These are phyloP conservation scores for Fomes fomentarius DNA, from an alignment of 1,284 basidiomycete species.

Conservation along the genomic window DNA sequence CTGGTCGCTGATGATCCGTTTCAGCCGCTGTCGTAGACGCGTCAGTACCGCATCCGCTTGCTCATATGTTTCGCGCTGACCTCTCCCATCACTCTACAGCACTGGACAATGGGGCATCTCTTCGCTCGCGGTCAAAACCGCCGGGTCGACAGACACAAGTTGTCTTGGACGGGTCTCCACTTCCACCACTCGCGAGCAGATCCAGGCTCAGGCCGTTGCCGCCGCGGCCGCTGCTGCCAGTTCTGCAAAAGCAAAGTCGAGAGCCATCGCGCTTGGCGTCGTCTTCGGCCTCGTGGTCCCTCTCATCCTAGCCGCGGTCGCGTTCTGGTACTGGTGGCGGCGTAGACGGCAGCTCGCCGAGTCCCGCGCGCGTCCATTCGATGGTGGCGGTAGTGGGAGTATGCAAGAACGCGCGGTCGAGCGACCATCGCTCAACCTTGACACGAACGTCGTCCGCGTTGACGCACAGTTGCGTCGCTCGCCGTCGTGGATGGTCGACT, in stretches of 20 bases:
- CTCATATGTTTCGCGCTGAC: not conserved
- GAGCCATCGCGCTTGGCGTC: conserved; percentile 28
- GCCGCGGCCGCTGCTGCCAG: conserved; percentile 10
- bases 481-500: conserved; percentile 18
- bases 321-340: conserved; percentile 25
- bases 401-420: conserved; percentile 4
- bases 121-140: conserved; percentile 22
- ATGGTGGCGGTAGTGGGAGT: conserved; percentile 5
- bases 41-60: conserved; percentile 16
- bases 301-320: conserved; percentile 18
- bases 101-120: conserved; percentile 32
- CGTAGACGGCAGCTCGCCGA: conserved; percentile 24
- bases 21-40: conserved; percentile 29
- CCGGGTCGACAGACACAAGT: conserved; percentile 19
- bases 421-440: conserved; percentile 20
- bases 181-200: conserved; percentile 22
- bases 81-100: conserved; percentile 11
- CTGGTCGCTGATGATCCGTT: not conserved
- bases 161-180: conserved; percentile 24
- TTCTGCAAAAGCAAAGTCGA: conserved; percentile 17
- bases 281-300: conserved; percentile 27
- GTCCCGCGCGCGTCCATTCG: conserved; percentile 21
- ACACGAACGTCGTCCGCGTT: conserved; percentile 17
- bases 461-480: conserved; percentile 9
- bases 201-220: conserved; percentile 15